A percentile compares a stretch with the other conserved stretches of the same genome.
Evolutionary conservation across 768 basidiomycete genomes (phyloP).

Genomic region (Gymnopilus junonius): DNA sequence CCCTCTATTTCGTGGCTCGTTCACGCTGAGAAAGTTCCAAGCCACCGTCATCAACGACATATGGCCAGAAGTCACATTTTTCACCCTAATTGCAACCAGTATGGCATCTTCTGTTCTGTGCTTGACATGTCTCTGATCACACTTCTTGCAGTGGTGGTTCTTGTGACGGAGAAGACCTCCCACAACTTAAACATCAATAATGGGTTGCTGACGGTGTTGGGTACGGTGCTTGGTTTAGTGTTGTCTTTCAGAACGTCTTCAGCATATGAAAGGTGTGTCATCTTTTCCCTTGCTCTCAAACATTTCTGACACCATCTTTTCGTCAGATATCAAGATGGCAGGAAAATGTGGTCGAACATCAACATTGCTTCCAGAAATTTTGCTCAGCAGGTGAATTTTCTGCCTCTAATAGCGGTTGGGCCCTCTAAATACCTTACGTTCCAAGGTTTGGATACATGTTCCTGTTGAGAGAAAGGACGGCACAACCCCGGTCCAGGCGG

Average conservation of each 20-base stretch:
- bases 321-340: slow-evolving; percentile 66
- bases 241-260: slow-evolving; percentile 77
- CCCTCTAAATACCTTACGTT: no score
- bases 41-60: slow-evolving; percentile 68
- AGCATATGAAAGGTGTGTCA: slow-evolving; percentile 61
- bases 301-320: neutral
- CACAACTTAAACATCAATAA: slow-evolving; percentile 53
- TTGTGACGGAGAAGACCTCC: slow-evolving; percentile 53
- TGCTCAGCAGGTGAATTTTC: slow-evolving; percentile 63
- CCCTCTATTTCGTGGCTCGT: slow-evolving; percentile 50
- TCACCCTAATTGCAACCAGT: slow-evolving; percentile 63
- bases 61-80: slow-evolving; percentile 68
- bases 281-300: slow-evolving; percentile 17
- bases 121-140: neutral
- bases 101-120: slow-evolving; percentile 13
- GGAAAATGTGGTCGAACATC: slow-evolving; percentile 73
- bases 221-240: slow-evolving; percentile 77
- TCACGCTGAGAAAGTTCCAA: slow-evolving; percentile 54
- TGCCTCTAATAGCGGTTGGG: no score
- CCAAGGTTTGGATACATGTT: slow-evolving; percentile 63
- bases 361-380: slow-evolving; percentile 60
- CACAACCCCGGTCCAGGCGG: slow-evolving; percentile 42
- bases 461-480: slow-evolving; percentile 41
- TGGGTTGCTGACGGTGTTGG: slow-evolving; percentile 67
- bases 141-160: slow-evolving; percentile 54